Evolutionary conservation across 495 filamentous ascomycete genomes (phyloP).

Genomic region (Venustampulla echinocandica): DNA sequence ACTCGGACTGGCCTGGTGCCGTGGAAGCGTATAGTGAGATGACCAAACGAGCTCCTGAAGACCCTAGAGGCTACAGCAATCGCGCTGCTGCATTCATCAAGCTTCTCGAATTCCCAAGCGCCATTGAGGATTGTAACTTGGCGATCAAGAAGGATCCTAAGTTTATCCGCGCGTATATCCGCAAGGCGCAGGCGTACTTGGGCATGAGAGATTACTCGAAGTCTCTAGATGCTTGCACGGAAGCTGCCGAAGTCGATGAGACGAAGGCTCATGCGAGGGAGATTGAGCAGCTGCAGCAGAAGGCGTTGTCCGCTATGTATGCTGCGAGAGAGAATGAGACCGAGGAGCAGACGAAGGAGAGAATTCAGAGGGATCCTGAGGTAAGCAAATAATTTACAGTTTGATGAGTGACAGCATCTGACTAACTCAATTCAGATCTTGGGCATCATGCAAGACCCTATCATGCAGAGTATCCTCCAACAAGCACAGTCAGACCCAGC

Average conservation of each 20-base stretch:
- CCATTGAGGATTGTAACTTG: conserved; percentile 84
- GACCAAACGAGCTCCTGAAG: conserved; percentile 88
- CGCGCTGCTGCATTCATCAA: conserved; percentile 95
- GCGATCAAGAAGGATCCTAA: conserved; percentile 85
- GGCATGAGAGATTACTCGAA: conserved; percentile 97
- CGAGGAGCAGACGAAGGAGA: conserved; percentile 89
- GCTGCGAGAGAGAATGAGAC: conserved; percentile 84
- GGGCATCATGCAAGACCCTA: conserved; percentile 82
- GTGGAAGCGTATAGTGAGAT: conserved; percentile 95
- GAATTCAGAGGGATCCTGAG: conserved; percentile 87
- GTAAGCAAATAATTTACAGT: conserved; percentile 39
- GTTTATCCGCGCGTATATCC: conserved; percentile 91
- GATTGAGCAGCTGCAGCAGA: conserved; percentile 90
- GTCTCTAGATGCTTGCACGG: conserved; percentile 80
- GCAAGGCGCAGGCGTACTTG: conserved; percentile 87
- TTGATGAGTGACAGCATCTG: background rate
- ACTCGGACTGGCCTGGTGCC: conserved; percentile 89
- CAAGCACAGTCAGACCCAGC: conserved; percentile 91
- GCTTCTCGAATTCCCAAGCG: conserved; percentile 87
- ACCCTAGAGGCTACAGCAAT: conserved; percentile 94
- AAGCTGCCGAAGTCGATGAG: conserved; percentile 68
- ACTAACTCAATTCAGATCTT: conserved; percentile 55
- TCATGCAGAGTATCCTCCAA: conserved; percentile 96
- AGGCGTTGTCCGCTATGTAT: conserved; percentile 88
- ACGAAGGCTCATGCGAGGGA: conserved; percentile 66